Evolutionary conservation across 1,284 basidiomycete genomes (phyloP), one percentile per base, ranked within the genome.

Genomic region (Rhodotorula sp.): DNA sequence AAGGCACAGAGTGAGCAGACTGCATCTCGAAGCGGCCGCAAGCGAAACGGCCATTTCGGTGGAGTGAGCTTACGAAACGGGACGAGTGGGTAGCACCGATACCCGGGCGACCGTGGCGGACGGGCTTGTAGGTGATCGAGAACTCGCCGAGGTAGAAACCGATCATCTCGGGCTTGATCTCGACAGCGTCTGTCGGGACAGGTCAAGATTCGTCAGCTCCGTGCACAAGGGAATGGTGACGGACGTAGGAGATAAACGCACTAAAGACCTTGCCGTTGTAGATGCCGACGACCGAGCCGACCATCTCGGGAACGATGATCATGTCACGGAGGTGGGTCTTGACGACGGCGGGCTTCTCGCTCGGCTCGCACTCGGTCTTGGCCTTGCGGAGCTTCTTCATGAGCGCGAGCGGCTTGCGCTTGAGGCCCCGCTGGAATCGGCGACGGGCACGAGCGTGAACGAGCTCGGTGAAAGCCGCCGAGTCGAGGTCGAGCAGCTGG

Each of bases 241-340:
- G 28, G 28, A 16, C 4, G 60, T 10, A 34, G 61, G 14, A 15
- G 34, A 67, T 10, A 38, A 10, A 38, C 69, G 62, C 60, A 72
- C 74, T 77, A 76, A 78, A 78, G 79, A 92, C 90, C 88, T 95
- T 95, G 80, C 94, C 94, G 82, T 95, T 95, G 90, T 99, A 99
- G 82, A 97, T 94, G 79, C 93, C 94, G 77, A 95, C 88, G 76
- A 95, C 91, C 78, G 89, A 91, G 77, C 95, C 95, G 83, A 99
- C 97, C 97, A 99, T 99, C 87, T 99, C 95, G 69, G 95, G 97
- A 75, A 99, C 95, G 83, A 99, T 90, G 83, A 98, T 95, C 95
- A 99, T 99, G 86, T 99, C 90, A 82, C 95, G 93, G 79, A 99
- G 87, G 85, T 99, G 97, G 68, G 97, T 99, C 88, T 98, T 99